Conservation (phyloP, 192 early-diverging fungal genomes). For the Linnemannia zychae region DNA sequence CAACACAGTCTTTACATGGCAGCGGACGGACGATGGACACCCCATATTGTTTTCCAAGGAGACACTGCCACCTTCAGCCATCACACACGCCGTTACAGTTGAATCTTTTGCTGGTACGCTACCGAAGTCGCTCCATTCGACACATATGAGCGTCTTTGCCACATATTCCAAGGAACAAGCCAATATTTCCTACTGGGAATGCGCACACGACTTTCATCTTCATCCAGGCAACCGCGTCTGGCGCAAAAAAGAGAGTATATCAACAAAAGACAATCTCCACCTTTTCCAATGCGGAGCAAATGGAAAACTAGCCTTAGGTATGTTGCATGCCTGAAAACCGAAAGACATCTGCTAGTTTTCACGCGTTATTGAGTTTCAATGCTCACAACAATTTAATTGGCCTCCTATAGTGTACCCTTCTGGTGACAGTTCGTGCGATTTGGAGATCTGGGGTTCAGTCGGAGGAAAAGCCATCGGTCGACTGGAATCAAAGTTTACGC, state of each 20-base stretch:
- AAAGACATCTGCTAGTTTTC: too few species aligned
- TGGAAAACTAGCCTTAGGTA: slow-evolving; percentile 58
- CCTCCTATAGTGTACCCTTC: slow-evolving; percentile 31
- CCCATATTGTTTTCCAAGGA: slow-evolving; percentile 51
- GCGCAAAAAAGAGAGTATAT: slow-evolving; percentile 36
- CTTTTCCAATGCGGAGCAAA: slow-evolving; percentile 60
- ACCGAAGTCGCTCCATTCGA: slow-evolving; percentile 52
- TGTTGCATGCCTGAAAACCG: not conserved
- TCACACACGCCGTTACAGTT: slow-evolving; percentile 31
- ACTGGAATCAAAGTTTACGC: slow-evolving; percentile 16
- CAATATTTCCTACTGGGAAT: slow-evolving; percentile 58
- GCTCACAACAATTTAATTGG: not conserved
- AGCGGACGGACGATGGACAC: slow-evolving; percentile 30
- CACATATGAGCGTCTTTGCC: slow-evolving; percentile 53
- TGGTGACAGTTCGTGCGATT: slow-evolving; percentile 21
- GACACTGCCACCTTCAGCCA: slow-evolving; percentile 28
- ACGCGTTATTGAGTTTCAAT: not conserved
- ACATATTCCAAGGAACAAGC: slow-evolving; percentile 55
- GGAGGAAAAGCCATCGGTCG: slow-evolving; percentile 45
- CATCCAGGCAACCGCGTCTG: slow-evolving; percentile 27
- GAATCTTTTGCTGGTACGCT: slow-evolving; percentile 52
- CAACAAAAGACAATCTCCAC: slow-evolving; percentile 17
- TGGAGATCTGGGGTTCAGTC: slow-evolving; percentile 54
- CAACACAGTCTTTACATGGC: slow-evolving; percentile 48
- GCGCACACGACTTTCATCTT: slow-evolving; percentile 33